Evolutionary conservation across 768 basidiomycete species (phyloP).

Genomic region (Agaricus sinodeliciosus): DNA sequence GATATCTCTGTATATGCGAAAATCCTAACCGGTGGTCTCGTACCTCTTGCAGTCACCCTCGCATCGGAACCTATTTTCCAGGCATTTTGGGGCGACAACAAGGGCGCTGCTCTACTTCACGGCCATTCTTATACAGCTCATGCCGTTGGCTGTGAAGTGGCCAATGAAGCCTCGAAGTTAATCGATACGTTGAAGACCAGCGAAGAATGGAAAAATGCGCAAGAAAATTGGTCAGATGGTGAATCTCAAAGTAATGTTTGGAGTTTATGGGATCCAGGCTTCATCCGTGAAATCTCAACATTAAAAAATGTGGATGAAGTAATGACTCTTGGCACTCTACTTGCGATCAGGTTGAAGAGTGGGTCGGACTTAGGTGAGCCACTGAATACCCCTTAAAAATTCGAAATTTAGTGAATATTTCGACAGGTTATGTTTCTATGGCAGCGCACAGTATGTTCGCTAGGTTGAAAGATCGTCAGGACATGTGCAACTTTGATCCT

Average conservation of each 20-base stretch:
- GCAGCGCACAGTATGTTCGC: conserved; percentile 59
- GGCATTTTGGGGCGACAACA: conserved; percentile 68
- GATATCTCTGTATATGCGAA: conserved; percentile 94
- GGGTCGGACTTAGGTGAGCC: conserved; percentile 40
- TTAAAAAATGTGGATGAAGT: conserved; percentile 55
- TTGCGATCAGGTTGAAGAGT: conserved; percentile 70
- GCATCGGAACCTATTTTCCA: conserved; percentile 75
- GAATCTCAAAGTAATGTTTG: conserved; percentile 38
- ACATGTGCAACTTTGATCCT: conserved; percentile 21
- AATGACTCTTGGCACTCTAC: conserved; percentile 85
- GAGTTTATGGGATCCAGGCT: conserved; percentile 85
- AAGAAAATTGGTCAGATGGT: conserved; percentile 45
- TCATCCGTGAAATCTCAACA: conserved; percentile 57
- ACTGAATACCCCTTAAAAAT: not conserved
- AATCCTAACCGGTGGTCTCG: conserved; percentile 85
- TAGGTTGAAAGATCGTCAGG: conserved; percentile 28
- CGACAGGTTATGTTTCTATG: conserved; percentile 49
- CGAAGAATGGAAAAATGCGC: conserved; percentile 55
- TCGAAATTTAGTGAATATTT: not conserved
- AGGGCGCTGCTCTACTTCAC: conserved; percentile 84
- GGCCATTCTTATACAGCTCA: conserved; percentile 97
- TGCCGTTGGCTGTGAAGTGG: conserved; percentile 88
- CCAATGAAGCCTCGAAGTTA: conserved; percentile 68
- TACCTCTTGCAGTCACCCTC: conserved; percentile 83
- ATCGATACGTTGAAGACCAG: conserved; percentile 45